These are phyloP conservation scores for Mycena alexandri DNA, from an alignment of 768 basidiomycete species.

Conservation along the genomic window DNA sequence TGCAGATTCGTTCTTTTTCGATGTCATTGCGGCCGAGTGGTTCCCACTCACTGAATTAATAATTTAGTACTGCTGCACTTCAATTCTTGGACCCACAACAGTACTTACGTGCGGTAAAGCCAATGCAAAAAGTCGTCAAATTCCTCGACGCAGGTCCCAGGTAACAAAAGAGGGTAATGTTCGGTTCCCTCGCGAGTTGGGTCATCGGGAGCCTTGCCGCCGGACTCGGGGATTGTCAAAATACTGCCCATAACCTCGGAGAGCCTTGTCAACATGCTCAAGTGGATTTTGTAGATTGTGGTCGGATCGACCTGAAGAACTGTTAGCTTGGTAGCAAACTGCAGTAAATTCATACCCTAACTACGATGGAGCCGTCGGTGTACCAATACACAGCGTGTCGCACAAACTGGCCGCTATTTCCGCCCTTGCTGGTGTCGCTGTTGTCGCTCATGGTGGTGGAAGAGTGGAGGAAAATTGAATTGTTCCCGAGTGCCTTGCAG, in stretches of 20 bases:
- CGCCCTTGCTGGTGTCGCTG: not conserved
- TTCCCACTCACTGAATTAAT: not conserved
- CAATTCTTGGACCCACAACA: not conserved
- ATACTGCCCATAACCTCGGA: not conserved
- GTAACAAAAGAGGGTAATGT: not conserved
- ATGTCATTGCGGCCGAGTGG: not conserved
- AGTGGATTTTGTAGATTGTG: slow-evolving; percentile 4
- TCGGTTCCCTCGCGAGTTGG: not conserved
- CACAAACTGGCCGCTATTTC: not conserved
- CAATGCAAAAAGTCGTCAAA: slow-evolving; percentile 3
- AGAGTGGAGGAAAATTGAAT: not conserved
- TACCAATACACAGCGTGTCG: not conserved
- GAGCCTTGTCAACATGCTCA: slow-evolving; percentile 7
- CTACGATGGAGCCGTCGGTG: not conserved
- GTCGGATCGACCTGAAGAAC: not conserved
- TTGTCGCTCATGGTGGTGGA: not conserved
- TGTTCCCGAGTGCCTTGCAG: not conserved
- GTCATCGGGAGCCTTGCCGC: too few species aligned
- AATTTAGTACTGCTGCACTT: not conserved
- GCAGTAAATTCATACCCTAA: not conserved
- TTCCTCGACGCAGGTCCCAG: not conserved
- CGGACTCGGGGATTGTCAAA: not conserved
- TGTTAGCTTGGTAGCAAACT: not conserved
- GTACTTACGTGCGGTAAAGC: not conserved
- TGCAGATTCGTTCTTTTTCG: not conserved